Conservation (phyloP, 129 eudicot species). For the Mikania micrantha region DNA sequence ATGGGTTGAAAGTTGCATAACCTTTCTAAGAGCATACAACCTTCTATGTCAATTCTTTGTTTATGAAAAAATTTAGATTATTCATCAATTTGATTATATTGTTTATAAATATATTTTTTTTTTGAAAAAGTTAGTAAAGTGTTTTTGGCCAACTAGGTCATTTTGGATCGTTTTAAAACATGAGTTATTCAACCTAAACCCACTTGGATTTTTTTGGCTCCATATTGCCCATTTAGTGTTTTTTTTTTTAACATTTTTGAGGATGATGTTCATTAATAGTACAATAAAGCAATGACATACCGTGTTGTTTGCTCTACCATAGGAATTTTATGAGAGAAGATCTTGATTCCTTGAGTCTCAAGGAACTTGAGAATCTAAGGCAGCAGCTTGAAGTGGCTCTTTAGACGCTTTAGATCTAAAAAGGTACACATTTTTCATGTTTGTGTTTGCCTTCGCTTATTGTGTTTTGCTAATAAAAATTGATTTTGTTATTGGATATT, state of each 20-base stretch:
- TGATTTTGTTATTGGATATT: too few species aligned
- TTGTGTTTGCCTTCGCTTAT: too few species aligned
- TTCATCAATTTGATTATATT: neutral
- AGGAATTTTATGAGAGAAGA: conserved; percentile 90
- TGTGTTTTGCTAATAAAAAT: too few species aligned
- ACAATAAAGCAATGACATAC: neutral
- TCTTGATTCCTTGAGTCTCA: conserved; percentile 50
- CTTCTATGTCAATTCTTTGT: neutral
- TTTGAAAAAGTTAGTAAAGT: neutral
- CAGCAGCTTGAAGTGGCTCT: conserved; percentile 74
- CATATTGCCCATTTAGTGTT: too few species aligned
- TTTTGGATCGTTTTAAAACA: too few species aligned
- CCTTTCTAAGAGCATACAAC: neutral
- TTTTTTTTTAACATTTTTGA: too few species aligned
- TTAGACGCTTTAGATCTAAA: conserved; percentile 60
- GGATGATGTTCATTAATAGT: neutral
- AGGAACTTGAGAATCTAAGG: conserved; percentile 80
- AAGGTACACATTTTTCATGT: conserved; percentile 44
- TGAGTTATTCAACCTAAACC: too few species aligned
- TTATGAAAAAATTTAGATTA: too few species aligned
- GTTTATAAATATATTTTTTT: neutral
- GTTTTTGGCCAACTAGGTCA: too few species aligned
- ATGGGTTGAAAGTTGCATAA: too few species aligned
- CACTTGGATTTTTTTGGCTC: too few species aligned
- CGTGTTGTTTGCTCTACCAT: neutral